phyloP scores from a whole-genome alignment of 805 yeast species.

The Candida taoyuanica region DNA sequence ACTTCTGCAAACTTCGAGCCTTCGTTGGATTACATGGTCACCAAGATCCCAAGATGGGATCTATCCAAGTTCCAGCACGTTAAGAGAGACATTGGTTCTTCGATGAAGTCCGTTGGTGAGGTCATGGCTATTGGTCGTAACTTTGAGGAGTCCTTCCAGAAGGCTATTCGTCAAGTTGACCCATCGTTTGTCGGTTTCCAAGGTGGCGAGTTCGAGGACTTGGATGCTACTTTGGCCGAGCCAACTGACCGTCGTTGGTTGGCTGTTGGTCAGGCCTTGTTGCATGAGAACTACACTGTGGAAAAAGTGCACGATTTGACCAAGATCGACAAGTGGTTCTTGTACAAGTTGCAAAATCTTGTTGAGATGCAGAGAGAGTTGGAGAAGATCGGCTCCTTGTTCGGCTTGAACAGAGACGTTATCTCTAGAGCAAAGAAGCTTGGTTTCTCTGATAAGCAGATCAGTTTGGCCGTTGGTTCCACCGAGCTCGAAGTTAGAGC shows the following conservation, averaged over 20 bases:
- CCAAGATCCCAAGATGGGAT: constrained; percentile 99
- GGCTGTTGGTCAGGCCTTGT: constrained; percentile 95
- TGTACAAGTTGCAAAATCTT: constrained; percentile 87
- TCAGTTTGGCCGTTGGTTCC: constrained; percentile 68
- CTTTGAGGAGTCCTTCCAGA: constrained; percentile 96
- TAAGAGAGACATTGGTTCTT: constrained; percentile 86
- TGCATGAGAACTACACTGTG: constrained; percentile 87
- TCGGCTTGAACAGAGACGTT: constrained; percentile 60
- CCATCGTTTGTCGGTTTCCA: constrained; percentile 90
- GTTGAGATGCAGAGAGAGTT: constrained; percentile 83
- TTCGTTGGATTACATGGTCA: constrained; percentile 91
- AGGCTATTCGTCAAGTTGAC: constrained; percentile 94
- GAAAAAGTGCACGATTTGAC: constrained; percentile 89
- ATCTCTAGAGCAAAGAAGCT: constrained; percentile 81
- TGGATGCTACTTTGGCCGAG: constrained; percentile 71
- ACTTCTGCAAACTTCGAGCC: constrained; percentile 98
- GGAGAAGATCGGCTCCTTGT: constrained; percentile 56
- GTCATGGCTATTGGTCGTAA: constrained; percentile 99
- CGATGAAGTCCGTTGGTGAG: constrained; percentile 99
- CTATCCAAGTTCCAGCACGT: constrained; percentile 92
- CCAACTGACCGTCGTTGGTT: constrained; percentile 97
- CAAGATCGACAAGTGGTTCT: constrained; percentile 94
- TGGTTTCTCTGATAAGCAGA: constrained; percentile 95
- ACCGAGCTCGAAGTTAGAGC: constrained; percentile 79
- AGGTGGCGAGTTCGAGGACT: constrained; percentile 73